Evolutionary conservation across 2,329 filamentous ascomycete genomes (phyloP).

Genomic region (Macrophomina pseudophaseolina): DNA sequence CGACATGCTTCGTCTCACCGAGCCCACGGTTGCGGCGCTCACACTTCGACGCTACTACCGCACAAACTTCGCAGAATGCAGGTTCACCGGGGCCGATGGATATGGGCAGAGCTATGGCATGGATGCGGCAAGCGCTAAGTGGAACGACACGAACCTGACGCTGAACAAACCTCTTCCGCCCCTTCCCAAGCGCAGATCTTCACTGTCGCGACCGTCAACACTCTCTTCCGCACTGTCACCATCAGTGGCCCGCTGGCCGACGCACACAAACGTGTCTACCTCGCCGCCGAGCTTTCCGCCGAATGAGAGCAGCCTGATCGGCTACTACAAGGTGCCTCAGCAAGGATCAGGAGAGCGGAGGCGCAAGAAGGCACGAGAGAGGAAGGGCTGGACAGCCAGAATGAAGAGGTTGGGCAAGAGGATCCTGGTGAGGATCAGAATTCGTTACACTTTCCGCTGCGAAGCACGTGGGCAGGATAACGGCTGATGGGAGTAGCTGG

Average conservation of each 20-base stretch:
- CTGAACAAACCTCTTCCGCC: constrained; percentile 3
- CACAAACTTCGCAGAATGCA: neutral
- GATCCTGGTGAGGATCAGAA: neutral
- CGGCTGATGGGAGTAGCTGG: no score
- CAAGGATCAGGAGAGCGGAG: neutral
- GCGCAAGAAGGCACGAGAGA: neutral
- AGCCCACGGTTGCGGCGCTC: neutral
- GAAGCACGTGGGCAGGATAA: no score
- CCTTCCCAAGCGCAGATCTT: neutral
- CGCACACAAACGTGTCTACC: neutral
- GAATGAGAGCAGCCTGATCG: neutral
- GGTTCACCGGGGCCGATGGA: neutral
- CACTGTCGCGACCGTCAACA: neutral
- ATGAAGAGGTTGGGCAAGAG: neutral
- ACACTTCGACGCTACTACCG: neutral
- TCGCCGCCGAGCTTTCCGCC: neutral
- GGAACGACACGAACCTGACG: neutral
- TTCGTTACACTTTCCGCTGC: neutral
- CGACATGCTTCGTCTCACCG: constrained; percentile 6
- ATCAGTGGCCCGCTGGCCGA: neutral
- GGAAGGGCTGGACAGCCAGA: neutral
- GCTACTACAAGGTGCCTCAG: neutral
- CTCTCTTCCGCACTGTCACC: neutral
- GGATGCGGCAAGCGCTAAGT: neutral
- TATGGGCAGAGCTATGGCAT: no score